These are phyloP conservation scores for Scheffersomyces titani DNA, from an alignment of 1,139 yeast genomes.

Conservation along the genomic window DNA sequence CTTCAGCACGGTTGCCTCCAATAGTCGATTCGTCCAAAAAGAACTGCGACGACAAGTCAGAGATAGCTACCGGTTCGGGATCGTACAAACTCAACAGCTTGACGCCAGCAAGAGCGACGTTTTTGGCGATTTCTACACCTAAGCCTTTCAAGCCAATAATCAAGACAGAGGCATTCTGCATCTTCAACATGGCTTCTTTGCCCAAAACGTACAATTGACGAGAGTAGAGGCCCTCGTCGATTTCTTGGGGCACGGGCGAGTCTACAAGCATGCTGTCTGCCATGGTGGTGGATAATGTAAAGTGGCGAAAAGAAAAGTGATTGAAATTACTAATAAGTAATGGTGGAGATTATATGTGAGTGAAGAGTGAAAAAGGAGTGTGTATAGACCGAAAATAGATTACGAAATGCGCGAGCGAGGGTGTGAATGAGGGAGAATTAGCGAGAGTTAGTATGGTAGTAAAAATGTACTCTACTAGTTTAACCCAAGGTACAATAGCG, in stretches of 20 bases:
- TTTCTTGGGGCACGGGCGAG: conserved; percentile 52
- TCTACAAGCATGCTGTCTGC: conserved; percentile 56
- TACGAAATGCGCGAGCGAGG: neutral
- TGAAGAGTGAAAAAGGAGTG: neutral
- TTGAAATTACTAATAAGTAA: neutral
- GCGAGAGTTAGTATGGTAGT: too few species aligned
- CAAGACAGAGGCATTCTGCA: conserved; percentile 90
- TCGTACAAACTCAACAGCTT: conserved; percentile 88
- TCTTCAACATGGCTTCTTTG: conserved; percentile 95
- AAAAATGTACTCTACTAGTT: too few species aligned
- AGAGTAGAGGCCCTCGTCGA: conserved; percentile 92
- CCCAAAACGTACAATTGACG: conserved; percentile 94
- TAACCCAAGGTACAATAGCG: too few species aligned
- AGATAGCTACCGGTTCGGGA: conserved; percentile 64
- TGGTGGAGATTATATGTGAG: neutral
- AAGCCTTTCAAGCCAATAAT: conserved; percentile 87
- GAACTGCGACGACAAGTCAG: conserved; percentile 87
- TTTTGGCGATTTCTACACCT: conserved; percentile 95
- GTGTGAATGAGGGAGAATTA: neutral
- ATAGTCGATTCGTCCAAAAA: conserved; percentile 60
- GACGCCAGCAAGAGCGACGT: conserved; percentile 96
- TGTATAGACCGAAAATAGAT: neutral
- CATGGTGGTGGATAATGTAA: conserved; percentile 13
- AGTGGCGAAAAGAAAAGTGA: neutral
- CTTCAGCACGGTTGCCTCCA: conserved; percentile 76